Percentiles rank a stretch among this genome's conserved stretches.
Evolutionary conservation across 2,329 filamentous ascomycete genomes (phyloP).

Genomic region (Myriosclerotinia duriaeana): DNA sequence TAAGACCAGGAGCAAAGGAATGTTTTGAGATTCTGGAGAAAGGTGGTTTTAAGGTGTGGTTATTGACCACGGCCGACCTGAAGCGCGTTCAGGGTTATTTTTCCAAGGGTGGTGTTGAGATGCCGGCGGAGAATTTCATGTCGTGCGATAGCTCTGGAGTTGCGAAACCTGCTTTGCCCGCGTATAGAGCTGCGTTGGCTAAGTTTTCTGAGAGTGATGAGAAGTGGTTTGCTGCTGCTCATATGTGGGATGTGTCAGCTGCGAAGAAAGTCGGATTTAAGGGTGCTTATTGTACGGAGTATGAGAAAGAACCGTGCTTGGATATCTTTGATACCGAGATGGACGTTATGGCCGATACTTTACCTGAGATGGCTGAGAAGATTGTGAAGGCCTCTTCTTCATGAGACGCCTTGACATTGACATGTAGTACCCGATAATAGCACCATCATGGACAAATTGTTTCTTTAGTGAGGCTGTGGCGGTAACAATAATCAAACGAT

Average conservation of each 20-base stretch:
- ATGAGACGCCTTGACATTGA: not conserved
- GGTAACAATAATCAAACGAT: not conserved
- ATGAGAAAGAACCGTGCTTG: constrained; percentile 51
- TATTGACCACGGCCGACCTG: constrained; percentile 52
- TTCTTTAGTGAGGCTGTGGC: not conserved
- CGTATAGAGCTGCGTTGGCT: constrained; percentile 47
- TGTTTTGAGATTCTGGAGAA: constrained; percentile 46
- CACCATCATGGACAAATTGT: not conserved
- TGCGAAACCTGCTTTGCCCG: constrained; percentile 51
- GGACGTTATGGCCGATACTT: constrained; percentile 50
- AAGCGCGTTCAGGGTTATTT: constrained; percentile 54
- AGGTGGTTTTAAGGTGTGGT: constrained; percentile 53
- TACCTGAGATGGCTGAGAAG: constrained; percentile 50
- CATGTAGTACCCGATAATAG: not conserved
- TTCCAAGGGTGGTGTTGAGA: constrained; percentile 46
- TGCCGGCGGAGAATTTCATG: constrained; percentile 51
- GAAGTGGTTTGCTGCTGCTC: constrained; percentile 58
- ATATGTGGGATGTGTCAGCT: constrained; percentile 59
- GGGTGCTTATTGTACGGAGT: constrained; percentile 54
- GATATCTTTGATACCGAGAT: constrained; percentile 50
- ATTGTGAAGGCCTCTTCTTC: constrained; percentile 31
- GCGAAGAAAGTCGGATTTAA: constrained; percentile 51
- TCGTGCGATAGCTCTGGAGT: constrained; percentile 51
- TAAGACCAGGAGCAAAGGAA: constrained; percentile 45
- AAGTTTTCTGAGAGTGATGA: constrained; percentile 44